phyloP scores from a whole-genome alignment of 2,329 filamentous ascomycete genomes.

The Penicillium sp. region DNA sequence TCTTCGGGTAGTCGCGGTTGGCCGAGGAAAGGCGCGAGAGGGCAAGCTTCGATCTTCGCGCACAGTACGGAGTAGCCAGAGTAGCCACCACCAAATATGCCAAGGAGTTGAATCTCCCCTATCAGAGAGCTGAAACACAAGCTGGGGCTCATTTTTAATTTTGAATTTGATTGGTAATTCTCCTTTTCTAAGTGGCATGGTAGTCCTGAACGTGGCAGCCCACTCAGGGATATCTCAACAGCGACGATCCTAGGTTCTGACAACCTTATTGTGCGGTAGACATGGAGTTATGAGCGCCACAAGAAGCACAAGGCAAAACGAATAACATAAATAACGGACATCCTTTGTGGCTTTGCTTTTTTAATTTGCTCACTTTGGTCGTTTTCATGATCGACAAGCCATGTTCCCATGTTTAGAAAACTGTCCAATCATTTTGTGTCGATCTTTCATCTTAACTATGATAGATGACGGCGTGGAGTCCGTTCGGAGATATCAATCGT shows the following conservation, averaged over 20 bases:
- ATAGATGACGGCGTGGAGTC: not conserved
- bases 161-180: no score
- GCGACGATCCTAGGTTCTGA: slow-evolving; percentile 14
- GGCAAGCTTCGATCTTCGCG: not conserved
- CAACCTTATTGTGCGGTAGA: slow-evolving; percentile 14
- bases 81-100: not conserved
- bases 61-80: no score
- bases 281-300: slow-evolving; percentile 4
- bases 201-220: slow-evolving; percentile 23
- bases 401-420: not conserved
- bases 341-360: not conserved
- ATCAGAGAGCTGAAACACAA: not conserved
- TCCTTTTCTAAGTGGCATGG: slow-evolving; percentile 5
- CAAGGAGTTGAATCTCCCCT: not conserved
- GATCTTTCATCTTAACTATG: not conserved
- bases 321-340: not conserved
- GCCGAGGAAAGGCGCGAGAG: not conserved
- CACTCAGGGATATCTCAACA: slow-evolving; percentile 16
- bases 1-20: slow-evolving; percentile 17
- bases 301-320: not conserved
- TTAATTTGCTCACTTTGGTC: not conserved
- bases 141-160: not conserved
- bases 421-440: not conserved
- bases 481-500: not conserved
- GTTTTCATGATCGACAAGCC: slow-evolving; percentile 5